A percentile compares a stretch with the other conserved stretches of the same genome.
phyloP scores from a whole-genome alignment of 495 filamentous ascomycete species.

The Hypoxylon perforatum region DNA sequence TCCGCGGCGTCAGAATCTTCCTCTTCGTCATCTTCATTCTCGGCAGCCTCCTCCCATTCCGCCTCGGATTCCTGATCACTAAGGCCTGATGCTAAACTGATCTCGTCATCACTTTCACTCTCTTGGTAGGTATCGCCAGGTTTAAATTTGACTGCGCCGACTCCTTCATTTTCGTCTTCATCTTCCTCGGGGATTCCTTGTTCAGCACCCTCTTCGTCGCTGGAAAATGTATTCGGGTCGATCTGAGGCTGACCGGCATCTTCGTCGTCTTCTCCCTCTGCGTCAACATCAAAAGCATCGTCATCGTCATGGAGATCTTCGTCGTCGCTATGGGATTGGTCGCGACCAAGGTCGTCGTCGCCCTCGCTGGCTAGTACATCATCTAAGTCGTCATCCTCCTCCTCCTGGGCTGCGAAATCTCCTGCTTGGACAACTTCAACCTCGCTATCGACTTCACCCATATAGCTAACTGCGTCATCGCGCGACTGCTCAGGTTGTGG shows the following conservation, averaged over 20 bases:
- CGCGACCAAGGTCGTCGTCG: slow-evolving; percentile 59
- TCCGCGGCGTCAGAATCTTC: slow-evolving; percentile 64
- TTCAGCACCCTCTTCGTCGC: slow-evolving; percentile 54
- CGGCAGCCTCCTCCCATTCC: slow-evolving; percentile 74
- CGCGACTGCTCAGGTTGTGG: slow-evolving; percentile 36
- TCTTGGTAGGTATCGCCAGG: slow-evolving; percentile 64
- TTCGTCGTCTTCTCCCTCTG: slow-evolving; percentile 56
- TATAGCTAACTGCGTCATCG: slow-evolving; percentile 64
- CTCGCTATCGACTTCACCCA: slow-evolving; percentile 55
- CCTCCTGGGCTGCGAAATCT: slow-evolving; percentile 35
- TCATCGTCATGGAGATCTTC: slow-evolving; percentile 56
- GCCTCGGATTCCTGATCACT: slow-evolving; percentile 66
- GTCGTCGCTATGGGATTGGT: slow-evolving; percentile 52
- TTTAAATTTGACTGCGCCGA: slow-evolving; percentile 79
- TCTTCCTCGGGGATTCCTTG: slow-evolving; percentile 56
- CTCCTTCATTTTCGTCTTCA: slow-evolving; percentile 68
- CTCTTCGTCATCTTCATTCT: slow-evolving; percentile 77
- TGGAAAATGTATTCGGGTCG: slow-evolving; percentile 16
- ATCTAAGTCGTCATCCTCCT: slow-evolving; percentile 44
- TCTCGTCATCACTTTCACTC: slow-evolving; percentile 48
- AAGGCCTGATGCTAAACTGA: slow-evolving; percentile 54
- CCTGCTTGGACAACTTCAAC: slow-evolving; percentile 47
- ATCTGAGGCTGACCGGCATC: slow-evolving; percentile 43
- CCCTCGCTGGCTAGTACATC: slow-evolving; percentile 55
- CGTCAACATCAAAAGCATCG: slow-evolving; percentile 47